Evolutionary conservation across 2,329 filamentous ascomycete species (phyloP).

Genomic region (Diaporthe vaccinii): DNA sequence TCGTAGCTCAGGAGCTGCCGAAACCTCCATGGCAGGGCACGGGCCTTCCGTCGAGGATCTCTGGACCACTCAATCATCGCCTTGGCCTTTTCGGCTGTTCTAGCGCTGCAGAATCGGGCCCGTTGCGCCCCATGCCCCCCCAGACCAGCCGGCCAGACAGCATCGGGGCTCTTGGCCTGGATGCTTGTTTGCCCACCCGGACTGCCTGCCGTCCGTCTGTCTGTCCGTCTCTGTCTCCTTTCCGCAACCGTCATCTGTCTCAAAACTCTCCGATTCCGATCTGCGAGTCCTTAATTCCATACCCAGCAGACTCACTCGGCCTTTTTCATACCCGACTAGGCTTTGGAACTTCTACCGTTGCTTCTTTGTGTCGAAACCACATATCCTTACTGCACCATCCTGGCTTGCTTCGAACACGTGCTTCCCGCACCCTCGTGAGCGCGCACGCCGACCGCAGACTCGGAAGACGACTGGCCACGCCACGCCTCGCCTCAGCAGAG

Average conservation of each 20-base stretch:
- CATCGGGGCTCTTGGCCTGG: slow-evolving; percentile 19
- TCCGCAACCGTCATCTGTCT: slow-evolving; percentile 32
- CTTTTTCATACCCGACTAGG: neutral
- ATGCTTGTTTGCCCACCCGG: slow-evolving; percentile 26
- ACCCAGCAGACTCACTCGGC: neutral
- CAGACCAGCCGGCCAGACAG: neutral
- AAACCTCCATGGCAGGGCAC: slow-evolving; percentile 1
- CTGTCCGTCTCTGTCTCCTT: slow-evolving; percentile 1
- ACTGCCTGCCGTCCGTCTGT: slow-evolving; percentile 21
- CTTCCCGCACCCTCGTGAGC: neutral
- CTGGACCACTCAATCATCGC: slow-evolving; percentile 14
- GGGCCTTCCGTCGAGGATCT: neutral
- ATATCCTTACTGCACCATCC: neutral
- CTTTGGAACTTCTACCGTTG: neutral
- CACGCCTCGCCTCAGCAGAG: slow-evolving; percentile 4
- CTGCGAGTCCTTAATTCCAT: neutral
- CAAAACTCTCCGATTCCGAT: neutral
- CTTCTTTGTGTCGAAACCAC: neutral
- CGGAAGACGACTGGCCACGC: neutral
- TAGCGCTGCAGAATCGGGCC: slow-evolving; percentile 18
- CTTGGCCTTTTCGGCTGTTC: slow-evolving; percentile 25
- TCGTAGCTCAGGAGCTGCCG: slow-evolving; percentile 28
- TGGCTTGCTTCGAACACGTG: slow-evolving; percentile 7
- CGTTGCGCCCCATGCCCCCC: neutral
- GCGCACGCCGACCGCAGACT: slow-evolving; percentile 3